A percentile compares a stretch with the other conserved stretches of the same genome.
phyloP scores from a whole-genome alignment of 1,284 basidiomycete species.

The Cryptococcus amylolentus region DNA sequence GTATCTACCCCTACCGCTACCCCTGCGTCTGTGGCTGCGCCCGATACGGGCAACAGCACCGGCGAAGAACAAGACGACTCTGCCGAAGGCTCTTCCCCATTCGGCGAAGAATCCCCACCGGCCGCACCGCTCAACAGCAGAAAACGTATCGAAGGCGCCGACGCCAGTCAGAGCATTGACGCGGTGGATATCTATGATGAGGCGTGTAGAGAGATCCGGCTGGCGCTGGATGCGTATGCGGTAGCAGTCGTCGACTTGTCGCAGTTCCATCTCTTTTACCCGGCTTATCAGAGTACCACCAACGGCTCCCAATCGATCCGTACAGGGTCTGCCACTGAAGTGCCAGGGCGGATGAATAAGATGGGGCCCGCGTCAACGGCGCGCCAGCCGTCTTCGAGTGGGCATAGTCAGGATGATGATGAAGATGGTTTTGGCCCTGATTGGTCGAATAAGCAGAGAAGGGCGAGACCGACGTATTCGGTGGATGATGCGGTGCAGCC shows the following conservation, averaged over 20 bases:
- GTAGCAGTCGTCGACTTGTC: conserved; percentile 40
- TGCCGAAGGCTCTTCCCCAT: background rate
- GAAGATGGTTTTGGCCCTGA: conserved; percentile 18
- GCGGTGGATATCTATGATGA: conserved; percentile 34
- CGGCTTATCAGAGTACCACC: conserved; percentile 31
- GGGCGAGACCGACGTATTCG: conserved; percentile 24
- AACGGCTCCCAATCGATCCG: conserved; percentile 19
- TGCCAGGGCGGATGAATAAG: background rate
- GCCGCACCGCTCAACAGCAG: conserved; percentile 1
- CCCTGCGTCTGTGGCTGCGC: background rate
- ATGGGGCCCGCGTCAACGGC: conserved; percentile 6
- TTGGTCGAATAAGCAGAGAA: conserved; percentile 14
- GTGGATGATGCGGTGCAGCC: conserved; percentile 28
- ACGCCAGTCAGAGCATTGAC: conserved; percentile 16
- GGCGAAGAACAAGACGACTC: background rate
- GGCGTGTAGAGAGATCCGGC: conserved; percentile 37
- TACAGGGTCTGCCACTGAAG: conserved; percentile 3
- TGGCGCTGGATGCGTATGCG: conserved; percentile 36
- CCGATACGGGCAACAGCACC: background rate
- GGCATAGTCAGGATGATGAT: background rate
- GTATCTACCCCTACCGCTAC: too few species aligned
- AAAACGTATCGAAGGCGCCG: conserved; percentile 26
- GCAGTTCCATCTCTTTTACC: conserved; percentile 44
- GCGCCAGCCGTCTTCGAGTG: background rate
- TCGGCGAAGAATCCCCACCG: too few species aligned